Percentiles rank a stretch among this genome's conserved stretches.
phyloP scores from a whole-genome alignment of 176 grass and related monocot genomes.

The Lolium rigidum region DNA sequence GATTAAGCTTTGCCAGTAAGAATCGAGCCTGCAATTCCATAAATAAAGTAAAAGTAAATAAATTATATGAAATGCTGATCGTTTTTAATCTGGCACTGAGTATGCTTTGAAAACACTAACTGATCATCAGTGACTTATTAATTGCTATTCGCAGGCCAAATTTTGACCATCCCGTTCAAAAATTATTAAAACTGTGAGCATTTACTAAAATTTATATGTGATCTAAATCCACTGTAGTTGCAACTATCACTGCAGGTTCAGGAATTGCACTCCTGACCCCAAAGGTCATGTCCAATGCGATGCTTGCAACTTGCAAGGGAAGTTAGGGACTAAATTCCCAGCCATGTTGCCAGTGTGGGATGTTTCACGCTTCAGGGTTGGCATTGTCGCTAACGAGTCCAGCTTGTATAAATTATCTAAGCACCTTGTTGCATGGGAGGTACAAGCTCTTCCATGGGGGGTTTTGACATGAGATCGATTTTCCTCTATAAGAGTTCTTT shows the following conservation, averaged over 20 bases:
- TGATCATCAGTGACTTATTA: conserved; percentile 5
- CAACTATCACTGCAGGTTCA: background rate
- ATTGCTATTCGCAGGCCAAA: conserved; percentile 13
- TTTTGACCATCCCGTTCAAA: conserved; percentile 2
- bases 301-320: too few species aligned
- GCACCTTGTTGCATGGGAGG: too few species aligned
- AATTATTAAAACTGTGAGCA: background rate
- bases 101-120: background rate
- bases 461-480: too few species aligned
- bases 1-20: conserved; percentile 90
- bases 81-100: background rate
- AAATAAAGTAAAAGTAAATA: conserved; percentile 11
- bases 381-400: background rate
- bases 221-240: background rate
- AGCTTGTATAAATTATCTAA: too few species aligned
- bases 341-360: too few species aligned
- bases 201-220: background rate
- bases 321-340: background rate
- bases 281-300: background rate
- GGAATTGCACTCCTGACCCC: background rate
- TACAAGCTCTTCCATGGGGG: too few species aligned
- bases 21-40: conserved; percentile 75
- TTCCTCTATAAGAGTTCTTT: background rate
- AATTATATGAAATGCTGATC: background rate
- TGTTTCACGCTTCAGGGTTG: background rate